Conservation (phyloP, 768 basidiomycete species). For the Amanita muscaria region DNA sequence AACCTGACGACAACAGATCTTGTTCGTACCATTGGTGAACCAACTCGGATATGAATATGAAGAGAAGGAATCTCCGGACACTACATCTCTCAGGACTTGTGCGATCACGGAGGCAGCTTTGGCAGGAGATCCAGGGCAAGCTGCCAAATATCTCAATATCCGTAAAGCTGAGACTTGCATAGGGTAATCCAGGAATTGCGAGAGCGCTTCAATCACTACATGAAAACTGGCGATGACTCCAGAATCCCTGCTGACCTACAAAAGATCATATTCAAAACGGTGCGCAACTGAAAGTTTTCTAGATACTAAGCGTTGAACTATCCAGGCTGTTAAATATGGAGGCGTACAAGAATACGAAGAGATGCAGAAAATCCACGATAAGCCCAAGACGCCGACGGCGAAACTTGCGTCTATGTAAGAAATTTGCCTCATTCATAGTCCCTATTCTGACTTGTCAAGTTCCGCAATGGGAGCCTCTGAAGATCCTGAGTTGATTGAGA, state of each 20-base stretch:
- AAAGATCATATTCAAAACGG: conserved; percentile 41
- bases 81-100: conserved; percentile 62
- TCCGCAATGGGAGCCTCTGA: conserved; percentile 53
- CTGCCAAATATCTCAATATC: neutral
- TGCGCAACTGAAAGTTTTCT: conserved; percentile 22
- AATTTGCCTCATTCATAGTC: neutral
- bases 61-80: conserved; percentile 56
- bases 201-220: conserved; percentile 60
- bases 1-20: conserved; percentile 27
- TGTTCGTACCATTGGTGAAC: conserved; percentile 71
- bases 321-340: conserved; percentile 64
- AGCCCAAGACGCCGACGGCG: conserved; percentile 66
- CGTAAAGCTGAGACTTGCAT: neutral
- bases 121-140: conserved; percentile 19
- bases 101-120: conserved; percentile 49
- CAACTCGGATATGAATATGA: conserved; percentile 72
- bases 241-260: conserved; percentile 77
- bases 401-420: conserved; percentile 64
- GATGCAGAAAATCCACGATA: conserved; percentile 56
- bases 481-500: conserved; percentile 46
- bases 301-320: neutral
- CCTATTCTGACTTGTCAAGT: conserved; percentile 25
- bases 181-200: conserved; percentile 72
- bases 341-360: conserved; percentile 70
- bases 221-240: conserved; percentile 66